A percentile compares a stretch with the other conserved stretches of the same genome.
These are phyloP conservation scores for Diphasiastrum complanatum DNA, from an alignment of 83 land plant genomes.

Conservation along the genomic window DNA sequence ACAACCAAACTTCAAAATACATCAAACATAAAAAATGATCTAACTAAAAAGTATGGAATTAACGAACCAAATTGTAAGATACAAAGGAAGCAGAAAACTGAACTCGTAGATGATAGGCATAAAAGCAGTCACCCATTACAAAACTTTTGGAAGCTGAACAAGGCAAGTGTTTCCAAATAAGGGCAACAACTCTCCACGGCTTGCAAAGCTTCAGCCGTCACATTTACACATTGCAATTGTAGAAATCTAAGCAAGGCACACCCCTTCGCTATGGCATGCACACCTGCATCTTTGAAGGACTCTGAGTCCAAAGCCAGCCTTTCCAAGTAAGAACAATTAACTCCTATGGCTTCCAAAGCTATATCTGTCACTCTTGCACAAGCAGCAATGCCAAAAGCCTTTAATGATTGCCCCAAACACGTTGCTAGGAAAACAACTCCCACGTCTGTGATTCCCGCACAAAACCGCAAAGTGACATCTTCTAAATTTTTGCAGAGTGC, in stretches of 20 bases:
- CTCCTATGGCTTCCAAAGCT: slow-evolving; percentile 58
- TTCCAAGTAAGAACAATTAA: slow-evolving; percentile 47
- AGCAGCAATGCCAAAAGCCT: slow-evolving; percentile 58
- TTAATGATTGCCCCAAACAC: slow-evolving; percentile 62
- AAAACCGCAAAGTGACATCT: slow-evolving; percentile 73
- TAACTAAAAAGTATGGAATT: neutral
- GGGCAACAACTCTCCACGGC: slow-evolving; percentile 56
- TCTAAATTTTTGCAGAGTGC: slow-evolving; percentile 57
- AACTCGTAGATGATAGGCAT: neutral
- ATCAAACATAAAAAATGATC: neutral
- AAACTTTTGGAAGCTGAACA: slow-evolving; percentile 71
- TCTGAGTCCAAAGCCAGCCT: slow-evolving; percentile 67
- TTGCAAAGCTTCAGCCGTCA: slow-evolving; percentile 65
- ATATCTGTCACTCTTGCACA: slow-evolving; percentile 71
- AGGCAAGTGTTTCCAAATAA: slow-evolving; percentile 52
- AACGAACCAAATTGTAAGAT: neutral
- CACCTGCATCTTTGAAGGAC: slow-evolving; percentile 43
- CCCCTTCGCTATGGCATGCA: slow-evolving; percentile 62
- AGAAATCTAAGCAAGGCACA: slow-evolving; percentile 52
- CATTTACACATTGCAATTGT: slow-evolving; percentile 61
- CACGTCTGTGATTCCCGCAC: slow-evolving; percentile 67
- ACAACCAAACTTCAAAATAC: neutral
- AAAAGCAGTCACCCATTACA: slow-evolving; percentile 46
- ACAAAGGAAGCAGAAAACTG: slow-evolving; percentile 1
- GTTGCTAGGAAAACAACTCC: slow-evolving; percentile 49